Percentiles rank a stretch among this genome's conserved stretches.
Conservation (phyloP, 2,329 filamentous ascomycete genomes). For the Penicillium griseofulvum region DNA sequence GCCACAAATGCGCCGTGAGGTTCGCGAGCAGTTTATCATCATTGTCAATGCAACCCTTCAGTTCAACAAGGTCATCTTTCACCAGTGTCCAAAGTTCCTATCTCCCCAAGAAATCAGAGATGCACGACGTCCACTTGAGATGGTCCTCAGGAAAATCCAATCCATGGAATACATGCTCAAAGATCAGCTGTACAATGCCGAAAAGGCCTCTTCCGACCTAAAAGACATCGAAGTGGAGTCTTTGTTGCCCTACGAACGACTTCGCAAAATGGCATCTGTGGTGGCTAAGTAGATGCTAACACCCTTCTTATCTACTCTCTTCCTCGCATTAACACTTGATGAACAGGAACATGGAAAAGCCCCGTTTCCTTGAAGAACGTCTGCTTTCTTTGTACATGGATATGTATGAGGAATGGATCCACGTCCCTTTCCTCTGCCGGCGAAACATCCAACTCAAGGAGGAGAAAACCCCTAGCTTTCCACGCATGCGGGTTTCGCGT, state of each 20-base stretch:
- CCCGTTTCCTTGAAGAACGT: slow-evolving; percentile 18
- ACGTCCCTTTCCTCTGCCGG: slow-evolving; percentile 21
- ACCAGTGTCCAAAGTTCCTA: slow-evolving; percentile 11
- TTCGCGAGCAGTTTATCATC: slow-evolving; percentile 18
- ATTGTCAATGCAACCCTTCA: slow-evolving; percentile 24
- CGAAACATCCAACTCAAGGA: slow-evolving; percentile 17
- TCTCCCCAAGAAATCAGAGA: slow-evolving; percentile 9
- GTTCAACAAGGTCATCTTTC: slow-evolving; percentile 26
- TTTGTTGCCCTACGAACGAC: slow-evolving; percentile 9
- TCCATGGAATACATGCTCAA: slow-evolving; percentile 14
- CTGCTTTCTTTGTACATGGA: slow-evolving; percentile 24
- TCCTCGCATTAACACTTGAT: neutral
- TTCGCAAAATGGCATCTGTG: slow-evolving; percentile 17
- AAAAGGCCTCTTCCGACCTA: slow-evolving; percentile 11
- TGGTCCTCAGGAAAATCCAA: slow-evolving; percentile 8
- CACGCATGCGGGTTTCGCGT: slow-evolving; percentile 13
- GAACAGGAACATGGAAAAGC: slow-evolving; percentile 21
- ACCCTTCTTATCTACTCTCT: neutral
- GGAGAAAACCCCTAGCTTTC: neutral
- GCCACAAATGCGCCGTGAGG: slow-evolving; percentile 8
- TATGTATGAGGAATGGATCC: slow-evolving; percentile 29
- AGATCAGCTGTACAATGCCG: slow-evolving; percentile 8
- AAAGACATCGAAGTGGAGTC: slow-evolving; percentile 4
- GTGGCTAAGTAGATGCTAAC: slow-evolving; percentile 19
- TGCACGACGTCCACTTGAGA: slow-evolving; percentile 6